Conservation (phyloP, 805 yeast species). For the Grigorovia yakushimaensis region DNA sequence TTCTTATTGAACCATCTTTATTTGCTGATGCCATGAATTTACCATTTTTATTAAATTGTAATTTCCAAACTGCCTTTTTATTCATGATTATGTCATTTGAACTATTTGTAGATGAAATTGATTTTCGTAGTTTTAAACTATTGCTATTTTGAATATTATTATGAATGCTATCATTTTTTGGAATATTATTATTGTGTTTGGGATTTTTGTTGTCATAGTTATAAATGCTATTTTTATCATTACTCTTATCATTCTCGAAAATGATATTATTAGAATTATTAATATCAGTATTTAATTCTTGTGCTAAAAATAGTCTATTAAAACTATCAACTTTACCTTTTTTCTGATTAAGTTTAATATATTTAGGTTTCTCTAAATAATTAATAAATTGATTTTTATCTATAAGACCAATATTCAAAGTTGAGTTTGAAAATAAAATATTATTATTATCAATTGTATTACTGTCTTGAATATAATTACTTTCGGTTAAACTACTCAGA, state of each 20-base stretch:
- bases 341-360: conserved; percentile 41
- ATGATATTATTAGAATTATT: not conserved
- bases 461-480: not conserved
- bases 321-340: conserved; percentile 38
- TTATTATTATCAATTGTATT: not conserved
- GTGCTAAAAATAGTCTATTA: conserved; percentile 52
- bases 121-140: not conserved
- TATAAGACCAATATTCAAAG: conserved; percentile 9
- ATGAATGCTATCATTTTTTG: not conserved
- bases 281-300: conserved; percentile 35
- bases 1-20: conserved; percentile 52
- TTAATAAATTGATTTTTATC: conserved; percentile 32
- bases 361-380: conserved; percentile 43
- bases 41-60: conserved; percentile 73
- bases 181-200: not conserved
- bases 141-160: not conserved
- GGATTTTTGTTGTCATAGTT: not conserved
- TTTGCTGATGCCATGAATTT: conserved; percentile 79
- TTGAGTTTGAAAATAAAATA: conserved; percentile 3
- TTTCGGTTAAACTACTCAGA: not conserved
- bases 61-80: conserved; percentile 50
- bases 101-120: not conserved
- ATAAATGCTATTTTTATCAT: not conserved
- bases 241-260: not conserved
- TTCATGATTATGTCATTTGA: not conserved